Evolutionary conservation across 2,329 filamentous ascomycete genomes (phyloP).

Genomic region (Talaromyces albobiverticillius): DNA sequence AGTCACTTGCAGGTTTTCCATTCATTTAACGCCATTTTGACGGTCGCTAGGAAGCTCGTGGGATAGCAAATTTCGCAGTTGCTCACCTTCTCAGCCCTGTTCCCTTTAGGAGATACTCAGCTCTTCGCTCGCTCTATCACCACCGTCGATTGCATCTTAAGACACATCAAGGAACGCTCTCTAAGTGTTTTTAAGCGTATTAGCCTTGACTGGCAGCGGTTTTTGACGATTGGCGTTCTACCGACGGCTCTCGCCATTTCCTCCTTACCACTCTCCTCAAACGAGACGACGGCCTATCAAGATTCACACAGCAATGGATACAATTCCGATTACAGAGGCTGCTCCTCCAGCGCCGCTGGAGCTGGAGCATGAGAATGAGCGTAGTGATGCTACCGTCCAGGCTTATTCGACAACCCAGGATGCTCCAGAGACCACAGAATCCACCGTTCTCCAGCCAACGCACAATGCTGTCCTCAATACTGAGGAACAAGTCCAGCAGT

Average conservation of each 20-base stretch:
- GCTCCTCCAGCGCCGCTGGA: slow-evolving; percentile 1
- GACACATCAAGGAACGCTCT: neutral
- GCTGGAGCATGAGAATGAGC: slow-evolving; percentile 1
- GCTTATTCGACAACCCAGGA: neutral
- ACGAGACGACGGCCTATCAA: neutral
- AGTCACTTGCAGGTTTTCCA: neutral
- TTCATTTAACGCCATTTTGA: neutral
- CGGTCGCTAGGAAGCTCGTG: neutral
- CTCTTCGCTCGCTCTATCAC: neutral
- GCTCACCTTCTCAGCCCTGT: neutral
- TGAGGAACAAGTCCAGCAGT: slow-evolving; percentile 46
- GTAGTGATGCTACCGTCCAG: neutral
- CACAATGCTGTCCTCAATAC: slow-evolving; percentile 42
- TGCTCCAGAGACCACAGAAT: slow-evolving; percentile 1
- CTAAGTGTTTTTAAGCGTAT: neutral
- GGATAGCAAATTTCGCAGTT: neutral
- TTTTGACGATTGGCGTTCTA: neutral
- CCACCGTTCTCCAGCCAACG: slow-evolving; percentile 10
- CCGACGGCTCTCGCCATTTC: neutral
- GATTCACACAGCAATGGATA: slow-evolving; percentile 7
- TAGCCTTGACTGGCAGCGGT: neutral
- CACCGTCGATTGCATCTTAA: neutral
- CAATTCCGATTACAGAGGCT: slow-evolving; percentile 6
- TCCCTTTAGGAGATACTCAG: neutral
- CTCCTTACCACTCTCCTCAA: neutral